Evolutionary conservation across 352 stramenopile species (phyloP).

Genomic region (Globisporangium uncinulatum): DNA sequence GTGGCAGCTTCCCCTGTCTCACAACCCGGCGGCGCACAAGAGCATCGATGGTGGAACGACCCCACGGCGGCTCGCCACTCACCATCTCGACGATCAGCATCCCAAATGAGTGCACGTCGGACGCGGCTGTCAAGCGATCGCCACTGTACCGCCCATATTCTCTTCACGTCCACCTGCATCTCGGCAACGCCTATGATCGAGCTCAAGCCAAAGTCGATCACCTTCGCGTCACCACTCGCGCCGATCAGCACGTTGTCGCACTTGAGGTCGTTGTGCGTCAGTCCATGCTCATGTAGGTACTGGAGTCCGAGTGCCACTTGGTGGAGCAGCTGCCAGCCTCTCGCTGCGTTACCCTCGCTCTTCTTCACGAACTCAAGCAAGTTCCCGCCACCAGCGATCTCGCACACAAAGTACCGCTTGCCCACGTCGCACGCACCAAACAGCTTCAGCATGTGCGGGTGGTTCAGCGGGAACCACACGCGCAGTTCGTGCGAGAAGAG

Average conservation of each 20-base stretch:
- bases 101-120: neutral
- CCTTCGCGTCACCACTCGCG: neutral
- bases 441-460: constrained; percentile 3
- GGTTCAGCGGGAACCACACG: constrained; percentile 3
- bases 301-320: neutral
- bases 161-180: neutral
- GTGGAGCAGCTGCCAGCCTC: neutral
- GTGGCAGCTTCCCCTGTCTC: constrained; percentile 3
- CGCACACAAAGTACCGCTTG: constrained; percentile 2
- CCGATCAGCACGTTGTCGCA: constrained; percentile 8
- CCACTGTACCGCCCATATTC: neutral
- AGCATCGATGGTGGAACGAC: neutral
- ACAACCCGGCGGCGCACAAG: constrained; percentile 4
- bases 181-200: neutral
- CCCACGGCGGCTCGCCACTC: constrained; percentile 14
- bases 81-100: constrained; percentile 10
- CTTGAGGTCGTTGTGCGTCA: constrained; percentile 6
- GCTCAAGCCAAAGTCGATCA: constrained; percentile 3
- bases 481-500: neutral
- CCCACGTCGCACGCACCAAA: neutral
- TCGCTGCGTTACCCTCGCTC: neutral
- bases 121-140: neutral
- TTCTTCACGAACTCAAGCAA: neutral
- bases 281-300: neutral
- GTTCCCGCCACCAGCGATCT: neutral